Evolutionary conservation across 2,329 filamentous ascomycete species (phyloP), one percentile per base, ranked within the genome.

Genomic region (Colletotrichum sp.): DNA sequence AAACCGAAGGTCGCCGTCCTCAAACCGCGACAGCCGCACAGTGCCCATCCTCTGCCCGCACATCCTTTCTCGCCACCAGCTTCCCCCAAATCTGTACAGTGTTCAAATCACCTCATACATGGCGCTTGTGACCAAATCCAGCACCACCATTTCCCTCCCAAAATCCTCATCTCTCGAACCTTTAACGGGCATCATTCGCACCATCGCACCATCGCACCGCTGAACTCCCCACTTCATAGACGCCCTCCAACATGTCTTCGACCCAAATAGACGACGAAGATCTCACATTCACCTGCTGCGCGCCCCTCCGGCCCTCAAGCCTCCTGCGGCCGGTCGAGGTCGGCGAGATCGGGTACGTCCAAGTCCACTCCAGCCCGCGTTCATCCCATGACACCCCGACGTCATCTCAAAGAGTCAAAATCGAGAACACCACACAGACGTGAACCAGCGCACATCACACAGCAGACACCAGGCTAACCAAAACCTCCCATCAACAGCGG

Each of bases 261-360:
- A 36, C 63, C 4, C 65, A 76, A 26, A 68, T 80, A 52, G 85
- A 87, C 76, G 82, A 83, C 65, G 85, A 86, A 69, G 84, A 86
- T 65, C 82, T 84, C 68, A 80, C 80, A 9, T 66, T 78, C 48
- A 82, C 82, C 63, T 87, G 85, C 82, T 87, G 87, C 80, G 83
- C 82, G 34, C 83, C 86, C 16, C 77, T 89, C 16, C 77, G 80
- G 3, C 78, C 76, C 63, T 72, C 81, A 6, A 80, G 82, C 13
- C 79, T 90, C 63, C 81, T 80, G 12, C 80, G 80, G 32, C 89
- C 90, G 12, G 82, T 90, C 71, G 86, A 89, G 55, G 83, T 90
- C 26, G 84, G 84, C 69, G 84, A 86, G 32, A 80, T 86, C 59
- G 80, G 84, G 86, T 87, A 80, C 16, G 81, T 75, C 24, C 57